A percentile compares a stretch with the other conserved stretches of the same genome.
phyloP scores from a whole-genome alignment of 2,329 filamentous ascomycete genomes.

The Ascochyta lentis region DNA sequence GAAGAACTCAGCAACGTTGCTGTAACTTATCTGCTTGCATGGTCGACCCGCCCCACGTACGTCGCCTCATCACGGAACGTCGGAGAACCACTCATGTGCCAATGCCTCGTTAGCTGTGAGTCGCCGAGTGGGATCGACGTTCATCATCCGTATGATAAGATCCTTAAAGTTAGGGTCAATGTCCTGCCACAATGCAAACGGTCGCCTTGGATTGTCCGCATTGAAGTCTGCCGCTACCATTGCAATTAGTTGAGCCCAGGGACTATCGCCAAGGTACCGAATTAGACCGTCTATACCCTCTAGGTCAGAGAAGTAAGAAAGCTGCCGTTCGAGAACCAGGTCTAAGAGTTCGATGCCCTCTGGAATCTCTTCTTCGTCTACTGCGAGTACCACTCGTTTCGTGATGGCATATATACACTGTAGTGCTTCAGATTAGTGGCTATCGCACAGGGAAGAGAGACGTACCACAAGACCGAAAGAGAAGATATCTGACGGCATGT shows the following conservation, averaged over 20 bases:
- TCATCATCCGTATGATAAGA: constrained; percentile 23
- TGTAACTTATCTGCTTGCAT: neutral
- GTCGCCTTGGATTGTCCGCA: constrained; percentile 51
- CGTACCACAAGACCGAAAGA: constrained; percentile 54
- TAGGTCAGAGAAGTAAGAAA: constrained; percentile 58
- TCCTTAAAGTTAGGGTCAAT: constrained; percentile 23
- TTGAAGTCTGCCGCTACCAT: constrained; percentile 50
- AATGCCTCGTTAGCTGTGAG: constrained; percentile 26
- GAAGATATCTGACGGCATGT: constrained; percentile 54
- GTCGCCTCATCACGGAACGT: constrained; percentile 5
- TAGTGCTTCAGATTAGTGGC: constrained; percentile 23
- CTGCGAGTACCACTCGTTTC: constrained; percentile 47
- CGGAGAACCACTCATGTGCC: constrained; percentile 24
- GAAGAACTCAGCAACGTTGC: too few relatives aligned
- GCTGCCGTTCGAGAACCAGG: constrained; percentile 52
- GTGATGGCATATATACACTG: constrained; percentile 56
- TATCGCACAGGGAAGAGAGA: constrained; percentile 15
- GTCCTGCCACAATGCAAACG: constrained; percentile 33
- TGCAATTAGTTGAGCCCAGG: constrained; percentile 46
- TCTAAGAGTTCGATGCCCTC: constrained; percentile 48
- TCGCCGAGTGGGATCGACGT: constrained; percentile 19
- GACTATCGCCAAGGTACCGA: constrained; percentile 47
- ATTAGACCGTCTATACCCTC: constrained; percentile 52
- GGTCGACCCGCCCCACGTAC: neutral
- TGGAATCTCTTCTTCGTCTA: constrained; percentile 44